Conservation (phyloP, 768 basidiomycete species). For the Calocybe cyanea region DNA sequence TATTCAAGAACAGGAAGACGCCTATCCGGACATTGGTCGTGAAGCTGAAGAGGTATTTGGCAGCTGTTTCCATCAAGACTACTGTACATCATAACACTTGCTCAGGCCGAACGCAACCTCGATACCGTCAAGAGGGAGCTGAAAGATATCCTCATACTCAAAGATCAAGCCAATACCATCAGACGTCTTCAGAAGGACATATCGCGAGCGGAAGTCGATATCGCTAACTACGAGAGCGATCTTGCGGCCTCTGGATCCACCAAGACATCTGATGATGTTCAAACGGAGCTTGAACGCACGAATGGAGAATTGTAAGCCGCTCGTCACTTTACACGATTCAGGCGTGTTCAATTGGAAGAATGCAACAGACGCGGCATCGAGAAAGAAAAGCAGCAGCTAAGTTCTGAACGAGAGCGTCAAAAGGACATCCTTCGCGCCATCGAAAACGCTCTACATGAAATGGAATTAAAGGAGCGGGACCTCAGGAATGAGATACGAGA, state of each 20-base stretch:
- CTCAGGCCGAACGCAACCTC: constrained; percentile 50
- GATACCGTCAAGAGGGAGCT: constrained; percentile 53
- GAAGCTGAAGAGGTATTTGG: constrained; percentile 58
- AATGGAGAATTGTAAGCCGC: constrained; percentile 59
- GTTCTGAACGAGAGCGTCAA: constrained; percentile 61
- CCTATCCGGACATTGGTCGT: constrained; percentile 46
- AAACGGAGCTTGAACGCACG: constrained; percentile 67
- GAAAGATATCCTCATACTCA: constrained; percentile 56
- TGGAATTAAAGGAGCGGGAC: constrained; percentile 60
- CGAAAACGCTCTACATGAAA: constrained; percentile 57
- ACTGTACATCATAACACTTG: constrained; percentile 1
- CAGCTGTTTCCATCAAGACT: constrained; percentile 3
- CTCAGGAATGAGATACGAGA: constrained; percentile 57
- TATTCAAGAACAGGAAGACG: constrained; percentile 52
- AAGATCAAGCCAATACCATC: constrained; percentile 58
- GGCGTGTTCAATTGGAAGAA: neutral
- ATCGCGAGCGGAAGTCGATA: constrained; percentile 57
- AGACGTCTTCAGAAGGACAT: constrained; percentile 57
- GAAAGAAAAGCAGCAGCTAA: constrained; percentile 54
- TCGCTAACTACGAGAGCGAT: constrained; percentile 60
- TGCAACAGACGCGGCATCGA: constrained; percentile 57
- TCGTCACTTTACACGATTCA: neutral
- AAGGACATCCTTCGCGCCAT: constrained; percentile 44
- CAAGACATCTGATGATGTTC: constrained; percentile 83
- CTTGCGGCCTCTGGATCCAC: constrained; percentile 70